A percentile compares a stretch with the other conserved stretches of the same genome.
phyloP scores from a whole-genome alignment of 345 rosid genomes.

The Citrus glauca region DNA sequence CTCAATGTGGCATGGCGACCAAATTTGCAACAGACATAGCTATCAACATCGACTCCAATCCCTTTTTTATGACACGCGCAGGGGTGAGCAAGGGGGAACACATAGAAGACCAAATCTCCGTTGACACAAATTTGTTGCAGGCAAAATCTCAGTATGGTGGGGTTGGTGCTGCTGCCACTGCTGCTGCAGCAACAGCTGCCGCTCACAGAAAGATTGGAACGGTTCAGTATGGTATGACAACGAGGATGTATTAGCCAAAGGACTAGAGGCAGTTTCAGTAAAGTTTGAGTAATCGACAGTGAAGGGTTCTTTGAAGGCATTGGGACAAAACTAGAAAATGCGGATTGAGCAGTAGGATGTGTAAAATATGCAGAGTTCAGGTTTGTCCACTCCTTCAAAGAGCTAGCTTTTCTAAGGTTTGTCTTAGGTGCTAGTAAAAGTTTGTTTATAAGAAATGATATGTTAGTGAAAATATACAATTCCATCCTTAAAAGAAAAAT shows the following conservation, averaged over 20 bases:
- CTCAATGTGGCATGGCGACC: conserved; percentile 49
- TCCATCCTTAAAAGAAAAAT: background rate
- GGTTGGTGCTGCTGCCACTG: conserved; percentile 41
- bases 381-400: background rate
- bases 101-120: conserved; percentile 45
- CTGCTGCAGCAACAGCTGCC: conserved; percentile 34
- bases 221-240: conserved; percentile 61
- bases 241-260: conserved; percentile 53
- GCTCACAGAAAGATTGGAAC: conserved; percentile 72
- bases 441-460: conserved; percentile 3
- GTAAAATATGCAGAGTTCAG: conserved; percentile 1
- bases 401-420: conserved; percentile 7
- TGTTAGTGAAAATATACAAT: conserved; percentile 9
- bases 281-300: background rate
- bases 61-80: conserved; percentile 62
- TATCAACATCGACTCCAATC: conserved; percentile 74
- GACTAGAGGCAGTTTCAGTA: background rate
- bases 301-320: background rate
- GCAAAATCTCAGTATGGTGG: conserved; percentile 56
- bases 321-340: background rate
- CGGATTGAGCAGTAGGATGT: background rate
- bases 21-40: conserved; percentile 67
- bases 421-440: conserved; percentile 3
- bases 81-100: conserved; percentile 57
- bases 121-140: conserved; percentile 62